Evolutionary conservation across 106 monocot species (phyloP), one percentile per base, ranked within the genome.

Genomic region (Cymbidium sinense): DNA sequence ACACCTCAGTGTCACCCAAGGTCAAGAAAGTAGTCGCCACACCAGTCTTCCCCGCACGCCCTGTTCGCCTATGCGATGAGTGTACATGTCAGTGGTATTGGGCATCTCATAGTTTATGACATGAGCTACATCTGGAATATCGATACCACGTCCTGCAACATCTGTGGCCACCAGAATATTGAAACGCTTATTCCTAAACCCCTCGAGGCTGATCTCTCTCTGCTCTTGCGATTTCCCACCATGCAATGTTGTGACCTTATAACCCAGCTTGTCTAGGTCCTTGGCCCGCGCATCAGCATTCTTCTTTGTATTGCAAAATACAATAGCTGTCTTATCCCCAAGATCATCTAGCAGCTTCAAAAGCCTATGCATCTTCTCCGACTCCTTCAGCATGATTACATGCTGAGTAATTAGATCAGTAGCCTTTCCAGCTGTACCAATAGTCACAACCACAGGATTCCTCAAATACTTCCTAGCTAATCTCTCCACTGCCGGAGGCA

Each of bases 81-180:
- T 98, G 70, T 98, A 98, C 92, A 92, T 94, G 54, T 98, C 98
- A 54, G 87, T 80, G 13, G 78, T 82, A 2, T 33, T 23, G 0
- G 98, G 92, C 98, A 98, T 98, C 70, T 98, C 98, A 82, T 92
- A 94, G 80, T 98, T 98, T 36, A 98, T 98, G 31, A 98, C 98
- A 80, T 98, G 88, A 7, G 98, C 98, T 37, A 98, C 98, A 81
- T 98, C 98, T 15, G 98, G 98, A 75, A 98, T 98, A 80, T 98
- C 98, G 76, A 98, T 98, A 43, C 98, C 98, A 86, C 98, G 89
- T 2, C 98, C 98, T 4, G 94, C 94, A 43, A 98, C 98, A 81
- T 98, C 94, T 12, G 98, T 98, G 20, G 98, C 98, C 20, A 98
- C 98, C 75, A 98, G 90, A 61, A 98, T 87, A 47, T 92, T 98